Evolutionary conservation across 495 filamentous ascomycete species (phyloP), one percentile per base, ranked within the genome.

Genomic region (Lasiosphaeris hirsuta): DNA sequence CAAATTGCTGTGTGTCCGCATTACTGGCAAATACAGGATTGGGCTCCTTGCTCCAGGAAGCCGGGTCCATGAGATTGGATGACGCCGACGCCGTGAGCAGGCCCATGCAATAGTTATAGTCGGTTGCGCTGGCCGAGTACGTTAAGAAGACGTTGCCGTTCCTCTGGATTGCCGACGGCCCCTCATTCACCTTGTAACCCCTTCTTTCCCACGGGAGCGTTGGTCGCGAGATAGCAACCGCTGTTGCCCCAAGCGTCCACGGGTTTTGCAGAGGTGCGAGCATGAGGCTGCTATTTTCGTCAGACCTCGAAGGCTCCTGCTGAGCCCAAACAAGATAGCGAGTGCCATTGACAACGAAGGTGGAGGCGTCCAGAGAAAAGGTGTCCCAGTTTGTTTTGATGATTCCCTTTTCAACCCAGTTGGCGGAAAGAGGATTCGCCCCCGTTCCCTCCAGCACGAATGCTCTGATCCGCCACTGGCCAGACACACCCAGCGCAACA

Each of bases 121-220:
- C 63, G 2, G 66, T 68, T 6, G 66, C 63, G 51, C 71, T 75
- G n/a, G 80, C 81, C 2, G 76, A 78, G 65, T 75, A 84, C 1
- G 71, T 67, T 38, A 84, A 23, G 43, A 78, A 80, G 11, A 75
- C 75, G 35, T 69, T 71, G 8, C 77, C 79, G 53, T 69, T 69
- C 1, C 58, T 44, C 44, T 66, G 60, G 33, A 68, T 36, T n/a
- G 69, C 69, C 9, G 76, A 75, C 38, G 83, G 77, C 11, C 83
- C 83, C 50, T 84, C 84, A 48, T 82, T 82, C 23, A 83, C 78
- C 14, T 78, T 76, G 10, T 78, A 75, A 1, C 74, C 73, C 13
- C 78, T 77, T 0, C 69, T 73, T 53, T 83, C 81, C 73, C 78
- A 84, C 10, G 67, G 23, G 3, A 69, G 53, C 1, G 70, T 71